Percentiles rank a stretch among this genome's conserved stretches.
phyloP scores from a whole-genome alignment of 257 asterid species.

The Eustoma russellianum region DNA sequence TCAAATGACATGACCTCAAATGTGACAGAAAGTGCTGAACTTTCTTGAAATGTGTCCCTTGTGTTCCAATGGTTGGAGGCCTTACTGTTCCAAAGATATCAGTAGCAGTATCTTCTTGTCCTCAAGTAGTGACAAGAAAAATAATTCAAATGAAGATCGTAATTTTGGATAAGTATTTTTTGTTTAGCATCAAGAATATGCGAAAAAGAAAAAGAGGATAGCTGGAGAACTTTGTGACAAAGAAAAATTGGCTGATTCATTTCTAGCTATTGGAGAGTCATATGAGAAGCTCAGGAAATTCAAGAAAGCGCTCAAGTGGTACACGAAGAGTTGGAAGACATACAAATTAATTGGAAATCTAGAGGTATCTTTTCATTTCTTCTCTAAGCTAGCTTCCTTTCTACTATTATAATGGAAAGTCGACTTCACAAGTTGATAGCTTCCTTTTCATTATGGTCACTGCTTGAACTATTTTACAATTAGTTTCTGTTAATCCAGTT shows the following conservation, averaged over 20 bases:
- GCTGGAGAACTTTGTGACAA: conserved; percentile 66
- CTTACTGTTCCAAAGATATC: background rate
- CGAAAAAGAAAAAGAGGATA: conserved; percentile 59
- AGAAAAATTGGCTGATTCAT: conserved; percentile 82
- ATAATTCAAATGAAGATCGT: conserved; percentile 13
- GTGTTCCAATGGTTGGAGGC: background rate
- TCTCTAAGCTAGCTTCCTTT: background rate
- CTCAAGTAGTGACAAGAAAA: conserved; percentile 6
- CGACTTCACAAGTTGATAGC: background rate
- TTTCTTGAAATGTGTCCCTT: too few species aligned
- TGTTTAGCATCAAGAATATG: conserved; percentile 56
- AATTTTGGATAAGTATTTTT: conserved; percentile 16
- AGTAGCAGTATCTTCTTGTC: background rate
- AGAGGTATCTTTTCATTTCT: conserved; percentile 49
- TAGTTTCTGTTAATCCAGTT: too few species aligned
- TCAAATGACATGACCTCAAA: too few species aligned
- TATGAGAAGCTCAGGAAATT: conserved; percentile 64
- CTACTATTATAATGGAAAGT: background rate
- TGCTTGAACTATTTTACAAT: too few species aligned
- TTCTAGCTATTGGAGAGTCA: conserved; percentile 75
- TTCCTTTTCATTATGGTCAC: too few species aligned
- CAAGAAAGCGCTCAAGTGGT: conserved; percentile 70
- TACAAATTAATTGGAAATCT: conserved; percentile 62
- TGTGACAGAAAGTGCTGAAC: too few species aligned
- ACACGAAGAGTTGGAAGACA: conserved; percentile 62